Percentiles rank a stretch among this genome's conserved stretches.
These are phyloP conservation scores for Ganoderma leucocontextum DNA, from an alignment of 1,284 basidiomycete genomes.

Conservation along the genomic window DNA sequence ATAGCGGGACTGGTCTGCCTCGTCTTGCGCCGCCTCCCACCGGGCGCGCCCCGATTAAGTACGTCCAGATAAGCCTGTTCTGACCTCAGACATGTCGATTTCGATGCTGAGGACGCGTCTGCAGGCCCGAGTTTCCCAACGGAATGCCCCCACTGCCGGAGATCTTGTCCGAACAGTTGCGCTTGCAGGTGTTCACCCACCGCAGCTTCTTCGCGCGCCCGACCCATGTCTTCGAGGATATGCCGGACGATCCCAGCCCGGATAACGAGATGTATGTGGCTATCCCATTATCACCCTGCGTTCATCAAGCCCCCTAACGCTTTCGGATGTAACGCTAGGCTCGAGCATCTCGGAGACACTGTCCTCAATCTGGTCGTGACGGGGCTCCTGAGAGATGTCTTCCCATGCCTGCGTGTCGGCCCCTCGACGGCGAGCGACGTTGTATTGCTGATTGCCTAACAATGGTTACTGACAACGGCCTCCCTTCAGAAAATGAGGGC, in stretches of 20 bases:
- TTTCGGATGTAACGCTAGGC: conserved; percentile 49
- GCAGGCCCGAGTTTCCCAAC: conserved; percentile 39
- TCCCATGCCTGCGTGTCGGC: conserved; percentile 75
- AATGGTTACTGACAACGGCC: background rate
- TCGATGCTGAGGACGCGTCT: background rate
- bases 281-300: background rate
- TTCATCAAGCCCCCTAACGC: background rate
- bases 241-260: conserved; percentile 69
- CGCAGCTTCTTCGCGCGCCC: conserved; percentile 72
- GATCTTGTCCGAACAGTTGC: conserved; percentile 53
- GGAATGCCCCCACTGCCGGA: conserved; percentile 58
- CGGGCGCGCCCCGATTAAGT: conserved; percentile 30
- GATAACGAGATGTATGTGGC: conserved; percentile 80
- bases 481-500: conserved; percentile 71
- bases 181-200: conserved; percentile 73
- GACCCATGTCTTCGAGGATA: conserved; percentile 78
- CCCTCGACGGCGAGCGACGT: conserved; percentile 69
- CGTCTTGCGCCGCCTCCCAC: conserved; percentile 23
- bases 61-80: background rate
- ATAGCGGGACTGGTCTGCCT: conserved; percentile 17
- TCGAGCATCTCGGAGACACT: conserved; percentile 77
- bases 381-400: conserved; percentile 63
- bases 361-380: conserved; percentile 75
- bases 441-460: background rate
- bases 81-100: background rate